Conservation (phyloP, 306 rosid genomes). For the Malus fusca region DNA sequence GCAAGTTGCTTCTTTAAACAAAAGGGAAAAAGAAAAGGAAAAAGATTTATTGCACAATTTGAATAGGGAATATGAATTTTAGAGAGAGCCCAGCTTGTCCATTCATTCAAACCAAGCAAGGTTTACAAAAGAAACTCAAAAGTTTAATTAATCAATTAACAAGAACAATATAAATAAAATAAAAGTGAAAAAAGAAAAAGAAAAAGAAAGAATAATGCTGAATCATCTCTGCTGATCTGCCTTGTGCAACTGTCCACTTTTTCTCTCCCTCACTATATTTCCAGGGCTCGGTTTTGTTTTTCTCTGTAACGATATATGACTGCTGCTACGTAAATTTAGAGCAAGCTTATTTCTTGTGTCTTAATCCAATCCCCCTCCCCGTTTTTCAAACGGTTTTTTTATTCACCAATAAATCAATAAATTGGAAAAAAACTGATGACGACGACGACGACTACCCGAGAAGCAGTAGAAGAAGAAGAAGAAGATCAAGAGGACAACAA, state of each 20-base stretch:
- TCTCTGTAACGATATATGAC: neutral
- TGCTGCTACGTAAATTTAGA: constrained; percentile 4
- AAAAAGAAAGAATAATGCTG: neutral
- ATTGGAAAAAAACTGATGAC: neutral
- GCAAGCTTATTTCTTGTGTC: constrained; percentile 11
- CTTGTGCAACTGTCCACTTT: constrained; percentile 10
- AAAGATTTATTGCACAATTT: neutral
- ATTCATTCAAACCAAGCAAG: constrained; percentile 14
- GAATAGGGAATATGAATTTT: neutral
- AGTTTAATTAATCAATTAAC: neutral
- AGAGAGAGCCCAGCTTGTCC: constrained; percentile 3
- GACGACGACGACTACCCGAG: neutral
- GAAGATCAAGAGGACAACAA: neutral
- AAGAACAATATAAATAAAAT: constrained; percentile 4
- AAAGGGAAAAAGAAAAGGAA: too few species aligned
- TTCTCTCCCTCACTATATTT: neutral
- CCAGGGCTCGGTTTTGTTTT: constrained; percentile 2
- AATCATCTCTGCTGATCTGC: constrained; percentile 6
- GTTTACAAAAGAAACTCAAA: neutral
- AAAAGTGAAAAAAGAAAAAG: neutral
- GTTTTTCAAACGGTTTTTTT: constrained; percentile 16
- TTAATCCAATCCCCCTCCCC: constrained; percentile 20
- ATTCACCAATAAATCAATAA: constrained; percentile 34
- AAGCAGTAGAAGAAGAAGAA: neutral
- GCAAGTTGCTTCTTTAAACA: neutral